Conservation (phyloP, 164 flowering plant species). For the Macadamia tetraphylla region DNA sequence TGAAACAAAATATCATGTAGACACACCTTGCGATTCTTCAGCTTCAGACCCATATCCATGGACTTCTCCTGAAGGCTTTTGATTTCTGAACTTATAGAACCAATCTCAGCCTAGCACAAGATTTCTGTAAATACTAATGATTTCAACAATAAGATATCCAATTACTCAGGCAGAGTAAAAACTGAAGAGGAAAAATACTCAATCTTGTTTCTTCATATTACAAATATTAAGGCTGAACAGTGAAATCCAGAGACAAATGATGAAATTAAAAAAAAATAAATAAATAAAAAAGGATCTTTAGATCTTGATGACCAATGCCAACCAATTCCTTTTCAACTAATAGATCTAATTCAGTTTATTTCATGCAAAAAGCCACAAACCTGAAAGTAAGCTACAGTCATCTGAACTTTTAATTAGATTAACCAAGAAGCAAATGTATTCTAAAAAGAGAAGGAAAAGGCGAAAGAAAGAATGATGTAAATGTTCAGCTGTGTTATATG, state of each 20-base stretch:
- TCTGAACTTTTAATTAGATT: too few species aligned
- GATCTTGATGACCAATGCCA: too few species aligned
- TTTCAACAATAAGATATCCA: constrained; percentile 11
- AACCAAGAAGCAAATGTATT: too few species aligned
- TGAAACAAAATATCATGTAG: neutral
- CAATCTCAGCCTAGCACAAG: constrained; percentile 77
- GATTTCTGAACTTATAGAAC: constrained; percentile 95
- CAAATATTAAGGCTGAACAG: neutral
- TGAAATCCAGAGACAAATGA: neutral
- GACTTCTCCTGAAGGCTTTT: constrained; percentile 97
- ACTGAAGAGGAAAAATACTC: neutral
- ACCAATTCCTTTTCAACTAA: neutral
- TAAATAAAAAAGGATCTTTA: neutral
- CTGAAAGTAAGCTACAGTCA: too few species aligned
- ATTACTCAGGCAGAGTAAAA: constrained; percentile 2
- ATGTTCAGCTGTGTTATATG: neutral
- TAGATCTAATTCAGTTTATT: neutral
- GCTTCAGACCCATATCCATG: constrained; percentile 97
- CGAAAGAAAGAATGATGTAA: neutral
- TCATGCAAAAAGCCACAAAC: neutral
- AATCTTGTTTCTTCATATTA: neutral
- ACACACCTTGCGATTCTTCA: constrained; percentile 95
- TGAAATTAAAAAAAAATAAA: neutral
- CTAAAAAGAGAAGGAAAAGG: too few species aligned
- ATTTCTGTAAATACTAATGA: constrained; percentile 7